A percentile compares a stretch with the other conserved stretches of the same genome.
phyloP scores from a whole-genome alignment of 441 rosid genomes.

The Kokia cookei region DNA sequence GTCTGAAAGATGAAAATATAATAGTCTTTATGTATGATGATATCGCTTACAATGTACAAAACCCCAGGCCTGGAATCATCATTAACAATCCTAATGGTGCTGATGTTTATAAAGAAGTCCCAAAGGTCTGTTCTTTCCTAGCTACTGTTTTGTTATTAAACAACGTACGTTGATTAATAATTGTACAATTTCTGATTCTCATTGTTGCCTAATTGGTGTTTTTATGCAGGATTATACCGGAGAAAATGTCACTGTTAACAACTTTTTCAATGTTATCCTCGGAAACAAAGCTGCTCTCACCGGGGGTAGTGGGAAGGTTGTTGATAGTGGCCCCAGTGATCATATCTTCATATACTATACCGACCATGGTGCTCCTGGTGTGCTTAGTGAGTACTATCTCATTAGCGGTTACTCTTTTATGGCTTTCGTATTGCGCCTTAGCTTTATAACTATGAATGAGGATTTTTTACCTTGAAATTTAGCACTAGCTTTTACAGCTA shows the following conservation, averaged over 20 bases:
- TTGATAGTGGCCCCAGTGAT: conserved; percentile 85
- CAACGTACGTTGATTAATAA: neutral
- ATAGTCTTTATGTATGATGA: conserved; percentile 95
- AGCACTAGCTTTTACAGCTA: neutral
- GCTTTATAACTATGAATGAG: neutral
- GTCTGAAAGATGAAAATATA: conserved; percentile 87
- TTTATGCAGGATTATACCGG: conserved; percentile 80
- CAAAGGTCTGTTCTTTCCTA: conserved; percentile 45
- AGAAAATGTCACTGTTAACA: conserved; percentile 56
- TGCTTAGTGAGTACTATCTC: conserved; percentile 68
- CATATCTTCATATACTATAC: conserved; percentile 79
- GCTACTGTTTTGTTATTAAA: neutral
- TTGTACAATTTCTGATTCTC: neutral
- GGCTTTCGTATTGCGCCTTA: neutral
- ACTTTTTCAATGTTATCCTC: conserved; percentile 76
- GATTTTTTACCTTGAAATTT: neutral
- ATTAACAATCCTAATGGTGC: conserved; percentile 77
- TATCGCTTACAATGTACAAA: conserved; percentile 63
- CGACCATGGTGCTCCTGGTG: conserved; percentile 96
- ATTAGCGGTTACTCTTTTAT: neutral
- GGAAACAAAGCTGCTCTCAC: conserved; percentile 68
- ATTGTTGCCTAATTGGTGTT: conserved; percentile 2
- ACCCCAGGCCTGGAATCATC: conserved; percentile 81
- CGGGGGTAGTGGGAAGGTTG: conserved; percentile 91
- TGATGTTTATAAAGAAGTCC: conserved; percentile 86